A percentile compares a stretch with the other conserved stretches of the same genome.
phyloP scores from a whole-genome alignment of 257 asterid species.

The Eustoma russellianum region DNA sequence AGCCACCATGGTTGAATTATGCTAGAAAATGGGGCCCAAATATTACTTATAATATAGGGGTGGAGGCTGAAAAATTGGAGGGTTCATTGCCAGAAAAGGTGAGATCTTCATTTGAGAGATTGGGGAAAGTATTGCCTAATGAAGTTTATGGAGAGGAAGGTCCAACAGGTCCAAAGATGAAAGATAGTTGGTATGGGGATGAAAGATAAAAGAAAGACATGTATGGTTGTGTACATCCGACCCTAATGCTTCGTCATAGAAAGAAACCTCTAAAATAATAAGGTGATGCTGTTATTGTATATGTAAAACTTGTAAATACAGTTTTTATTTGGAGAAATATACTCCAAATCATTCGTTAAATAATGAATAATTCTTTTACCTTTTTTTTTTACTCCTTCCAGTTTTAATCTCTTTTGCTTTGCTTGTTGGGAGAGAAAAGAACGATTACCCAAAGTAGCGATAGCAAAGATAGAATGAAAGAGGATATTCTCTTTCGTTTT shows the following conservation, averaged over 20 bases:
- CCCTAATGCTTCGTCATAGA: too few species aligned
- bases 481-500: too few species aligned
- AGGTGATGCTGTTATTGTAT: too few species aligned
- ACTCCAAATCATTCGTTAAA: too few species aligned
- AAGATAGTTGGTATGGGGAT: slow-evolving; percentile 53
- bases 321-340: too few species aligned
- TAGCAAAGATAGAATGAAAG: too few species aligned
- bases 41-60: slow-evolving; percentile 24
- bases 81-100: slow-evolving; percentile 20
- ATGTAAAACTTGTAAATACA: too few species aligned
- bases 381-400: not conserved
- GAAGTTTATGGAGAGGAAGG: slow-evolving; percentile 66
- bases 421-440: too few species aligned
- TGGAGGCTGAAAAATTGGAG: slow-evolving; percentile 29
- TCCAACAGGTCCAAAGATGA: slow-evolving; percentile 75
- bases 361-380: too few species aligned
- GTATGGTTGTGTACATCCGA: too few species aligned
- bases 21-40: slow-evolving; percentile 71
- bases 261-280: too few species aligned
- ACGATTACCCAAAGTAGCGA: too few species aligned
- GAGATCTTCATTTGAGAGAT: slow-evolving; percentile 23
- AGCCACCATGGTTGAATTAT: slow-evolving; percentile 74
- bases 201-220: slow-evolving; percentile 19
- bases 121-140: slow-evolving; percentile 40
- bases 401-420: not conserved